Conservation (phyloP, 805 yeast species). For the Pachysolen tannophilus region DNA sequence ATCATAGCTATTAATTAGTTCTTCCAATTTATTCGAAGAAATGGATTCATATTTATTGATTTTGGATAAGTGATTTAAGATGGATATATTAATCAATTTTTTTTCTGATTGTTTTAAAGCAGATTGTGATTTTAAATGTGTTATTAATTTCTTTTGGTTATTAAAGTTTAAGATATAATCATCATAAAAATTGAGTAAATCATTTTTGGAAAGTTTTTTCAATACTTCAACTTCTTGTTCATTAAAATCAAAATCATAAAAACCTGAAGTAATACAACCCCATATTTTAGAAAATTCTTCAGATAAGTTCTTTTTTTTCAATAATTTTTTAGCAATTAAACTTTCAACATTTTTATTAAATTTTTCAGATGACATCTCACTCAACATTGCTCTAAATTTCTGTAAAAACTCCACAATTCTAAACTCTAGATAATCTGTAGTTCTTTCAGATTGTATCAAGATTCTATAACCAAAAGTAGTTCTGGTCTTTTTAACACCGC, state of each 20-base stretch:
- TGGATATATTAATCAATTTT: constrained; percentile 17
- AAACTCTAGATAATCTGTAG: constrained; percentile 64
- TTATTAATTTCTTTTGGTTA: constrained; percentile 29
- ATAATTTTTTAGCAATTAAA: constrained; percentile 53
- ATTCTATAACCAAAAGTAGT: constrained; percentile 68
- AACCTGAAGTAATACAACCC: constrained; percentile 65
- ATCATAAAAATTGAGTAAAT: constrained; percentile 49
- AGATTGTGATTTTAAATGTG: constrained; percentile 56
- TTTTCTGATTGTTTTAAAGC: constrained; percentile 15
- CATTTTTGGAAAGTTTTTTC: constrained; percentile 42
- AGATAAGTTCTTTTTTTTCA: constrained; percentile 65
- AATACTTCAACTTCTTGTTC: constrained; percentile 50
- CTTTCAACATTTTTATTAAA: constrained; percentile 65
- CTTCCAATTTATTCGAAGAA: constrained; percentile 16
- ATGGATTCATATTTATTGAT: constrained; percentile 18
- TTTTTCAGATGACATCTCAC: constrained; percentile 50
- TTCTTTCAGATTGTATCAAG: constrained; percentile 76
- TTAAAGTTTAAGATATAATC: constrained; percentile 26
- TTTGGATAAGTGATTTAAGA: constrained; percentile 22
- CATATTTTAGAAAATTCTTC: constrained; percentile 70
- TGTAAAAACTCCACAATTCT: constrained; percentile 66
- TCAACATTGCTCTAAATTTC: constrained; percentile 36
- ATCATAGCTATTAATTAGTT: constrained; percentile 11
- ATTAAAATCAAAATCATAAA: constrained; percentile 62
- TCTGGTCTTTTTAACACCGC: constrained; percentile 61